Evolutionary conservation across 2,329 filamentous ascomycete species (phyloP), one percentile per base, ranked within the genome.

Genomic region (Annulohypoxylon truncatum): DNA sequence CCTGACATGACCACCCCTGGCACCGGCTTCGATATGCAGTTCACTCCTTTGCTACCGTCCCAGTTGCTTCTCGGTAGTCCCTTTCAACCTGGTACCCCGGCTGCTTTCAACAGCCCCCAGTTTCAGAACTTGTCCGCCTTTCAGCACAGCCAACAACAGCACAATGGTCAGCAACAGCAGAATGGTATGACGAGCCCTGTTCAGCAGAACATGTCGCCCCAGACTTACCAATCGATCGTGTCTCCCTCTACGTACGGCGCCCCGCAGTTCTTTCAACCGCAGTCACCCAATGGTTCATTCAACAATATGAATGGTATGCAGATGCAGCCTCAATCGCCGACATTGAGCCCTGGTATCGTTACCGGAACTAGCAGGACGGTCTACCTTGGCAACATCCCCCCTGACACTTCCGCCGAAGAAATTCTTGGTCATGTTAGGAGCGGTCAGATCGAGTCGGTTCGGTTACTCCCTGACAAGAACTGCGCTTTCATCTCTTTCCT

Each of bases 401-500:
- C 94, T 24, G 96, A 99, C 82, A 99, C 96, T 6, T 90, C 92
- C 52, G 95, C 96, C 7, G 96, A 99, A 82, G 96, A 99, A 82
- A 97, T 99, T 70, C 84, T 99, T 60, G 92, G 94, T 70, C 96
- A 99, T 76, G 96, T 99, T 65, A 89, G 96, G 70, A 98, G 96
- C 80, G 96, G 96, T 22, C 96, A 98, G 79, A 98, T 99, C 75
- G 96, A 99, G 83, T 98, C 96, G n/a, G 96, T 99, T 56, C 92
- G 96, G 73, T 87, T 99, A 71, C 85, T 99, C 59, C 93, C 95
- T 22, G 96, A 99, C 82, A 99, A 98, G 92, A 99, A 98, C 86
- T 99, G 96, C 77, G 96, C 96, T 63, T 99, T 99, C 85, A 98
- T 99, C 78, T 99, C 96, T 6, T 99, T 99, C 84, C 85, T 99